phyloP scores from a whole-genome alignment of 2,329 filamentous ascomycete genomes.

The Emergomyces pasteurianus region DNA sequence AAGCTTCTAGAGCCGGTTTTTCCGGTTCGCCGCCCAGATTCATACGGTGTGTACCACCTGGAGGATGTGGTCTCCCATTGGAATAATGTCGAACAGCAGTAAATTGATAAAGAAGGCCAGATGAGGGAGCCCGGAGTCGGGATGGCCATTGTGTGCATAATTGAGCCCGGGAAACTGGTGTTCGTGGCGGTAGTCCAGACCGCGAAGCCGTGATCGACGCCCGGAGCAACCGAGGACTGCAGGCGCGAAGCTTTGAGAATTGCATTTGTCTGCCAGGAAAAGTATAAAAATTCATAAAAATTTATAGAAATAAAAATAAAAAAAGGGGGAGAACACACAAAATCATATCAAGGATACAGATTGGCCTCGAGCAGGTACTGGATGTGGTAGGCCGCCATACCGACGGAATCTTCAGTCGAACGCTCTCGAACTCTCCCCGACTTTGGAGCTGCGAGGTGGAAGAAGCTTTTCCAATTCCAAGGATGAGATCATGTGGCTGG shows the following conservation, averaged over 20 bases:
- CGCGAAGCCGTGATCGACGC: not conserved
- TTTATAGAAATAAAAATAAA: not conserved
- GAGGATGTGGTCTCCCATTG: conserved; percentile 60
- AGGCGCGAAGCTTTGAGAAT: not conserved
- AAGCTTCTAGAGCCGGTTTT: conserved; percentile 83
- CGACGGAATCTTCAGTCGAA: too few relatives aligned
- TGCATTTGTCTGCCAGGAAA: not conserved
- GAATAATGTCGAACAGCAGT: conserved; percentile 38
- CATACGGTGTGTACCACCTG: conserved; percentile 90
- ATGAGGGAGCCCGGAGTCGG: not conserved
- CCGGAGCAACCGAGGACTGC: conserved; percentile 2
- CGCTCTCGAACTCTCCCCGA: too few relatives aligned
- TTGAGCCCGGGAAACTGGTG: not conserved
- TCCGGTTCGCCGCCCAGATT: conserved; percentile 64
- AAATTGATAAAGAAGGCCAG: conserved; percentile 5
- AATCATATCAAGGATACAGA: too few relatives aligned
- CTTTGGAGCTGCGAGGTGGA: too few relatives aligned
- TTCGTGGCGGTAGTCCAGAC: not conserved
- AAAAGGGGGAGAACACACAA: not conserved
- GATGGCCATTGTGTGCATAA: not conserved
- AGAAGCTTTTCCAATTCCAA: too few relatives aligned
- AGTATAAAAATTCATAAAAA: not conserved
- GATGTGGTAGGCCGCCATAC: too few relatives aligned
- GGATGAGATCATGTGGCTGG: too few relatives aligned
- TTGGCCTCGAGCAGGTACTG: too few relatives aligned